Evolutionary conservation across 306 rosid species (phyloP), one percentile per base, ranked within the genome.

Genomic region (Acacia acuminata): DNA sequence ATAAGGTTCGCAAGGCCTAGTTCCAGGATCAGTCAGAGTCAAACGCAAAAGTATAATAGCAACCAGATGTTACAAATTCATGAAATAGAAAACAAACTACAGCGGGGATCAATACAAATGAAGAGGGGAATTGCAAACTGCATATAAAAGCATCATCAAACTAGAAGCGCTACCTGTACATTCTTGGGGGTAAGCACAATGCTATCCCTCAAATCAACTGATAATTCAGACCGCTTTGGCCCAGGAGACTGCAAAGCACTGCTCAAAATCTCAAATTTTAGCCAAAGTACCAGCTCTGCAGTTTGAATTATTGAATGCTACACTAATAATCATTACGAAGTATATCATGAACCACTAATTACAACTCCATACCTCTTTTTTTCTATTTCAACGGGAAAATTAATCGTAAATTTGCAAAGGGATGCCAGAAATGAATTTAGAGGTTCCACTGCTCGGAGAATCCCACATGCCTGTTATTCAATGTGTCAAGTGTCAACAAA

Each of bases 1-100:
- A 95, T 69, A 95, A 95, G 74, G 99, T 95, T 89, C 99, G 92
- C 83, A 95, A 90, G 78, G 99, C 99, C 99, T 95, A 84, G 84
- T 84, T 80, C 51, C 32, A 82, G 79, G 71, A 88, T 75, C 61
- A 87, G 50, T 68, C 75, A 67, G 42, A 64, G 76, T 51, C 44
- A 67, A 51, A 80, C 47, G 74, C 48, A 43, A 76, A 67, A 81
- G 77, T 75, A 61, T 24, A 58, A 24, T 53, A 10, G 68, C 73
- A 64, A 75, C 56, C 77, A 73, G 81, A 85, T 55, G 69, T 79
- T 71, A 78, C 25, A 51, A 50, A 82, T 44, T 17, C 79, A 83
- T 40, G 12, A 58, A 25, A 71, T 43, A 60, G 48, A 63, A 53
- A 82, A 51, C 61, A 63, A 85, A 72, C 42, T 44, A 32, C 61